Evolutionary conservation across 345 rosid genomes (phyloP).

Genomic region (Cochlearia excelsa): DNA sequence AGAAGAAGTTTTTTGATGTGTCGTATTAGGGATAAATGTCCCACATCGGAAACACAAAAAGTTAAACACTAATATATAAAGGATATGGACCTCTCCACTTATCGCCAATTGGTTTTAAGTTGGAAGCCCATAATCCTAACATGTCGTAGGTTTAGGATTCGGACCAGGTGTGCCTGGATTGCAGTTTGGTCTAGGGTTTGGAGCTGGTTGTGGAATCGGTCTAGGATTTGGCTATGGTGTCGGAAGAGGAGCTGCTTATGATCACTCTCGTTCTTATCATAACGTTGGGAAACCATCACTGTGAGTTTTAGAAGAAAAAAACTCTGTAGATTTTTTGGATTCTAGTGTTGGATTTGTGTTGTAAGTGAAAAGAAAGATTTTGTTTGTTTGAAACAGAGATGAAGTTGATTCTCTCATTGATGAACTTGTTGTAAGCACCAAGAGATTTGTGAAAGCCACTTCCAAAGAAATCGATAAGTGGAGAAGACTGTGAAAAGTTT

Average conservation of each 20-base stretch:
- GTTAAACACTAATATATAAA: too few species aligned
- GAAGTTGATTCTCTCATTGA: slow-evolving; percentile 59
- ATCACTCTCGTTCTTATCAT: slow-evolving; percentile 26
- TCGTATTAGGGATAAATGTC: too few species aligned
- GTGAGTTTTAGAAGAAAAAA: too few species aligned
- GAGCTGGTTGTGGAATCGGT: slow-evolving; percentile 89
- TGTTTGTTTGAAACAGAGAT: slow-evolving; percentile 41
- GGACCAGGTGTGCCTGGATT: slow-evolving; percentile 89
- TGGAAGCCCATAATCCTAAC: too few species aligned
- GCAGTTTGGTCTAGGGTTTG: slow-evolving; percentile 71
- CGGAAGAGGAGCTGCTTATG: slow-evolving; percentile 41
- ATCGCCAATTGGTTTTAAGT: too few species aligned
- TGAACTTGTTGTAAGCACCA: slow-evolving; percentile 57
- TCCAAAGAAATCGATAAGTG: slow-evolving; percentile 79
- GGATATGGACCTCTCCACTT: too few species aligned
- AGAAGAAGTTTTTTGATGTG: not conserved
- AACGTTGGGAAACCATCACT: slow-evolving; percentile 34
- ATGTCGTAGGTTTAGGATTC: slow-evolving; percentile 57
- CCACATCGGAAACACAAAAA: too few species aligned
- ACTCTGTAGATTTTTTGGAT: too few species aligned
- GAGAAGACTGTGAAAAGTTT: slow-evolving; percentile 51
- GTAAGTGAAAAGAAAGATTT: too few species aligned
- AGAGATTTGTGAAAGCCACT: slow-evolving; percentile 61
- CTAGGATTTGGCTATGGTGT: slow-evolving; percentile 84
- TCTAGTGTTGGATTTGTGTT: too few species aligned